Evolutionary conservation across 2,329 filamentous ascomycete genomes (phyloP).

Genomic region (Tricladium varicosporioides): DNA sequence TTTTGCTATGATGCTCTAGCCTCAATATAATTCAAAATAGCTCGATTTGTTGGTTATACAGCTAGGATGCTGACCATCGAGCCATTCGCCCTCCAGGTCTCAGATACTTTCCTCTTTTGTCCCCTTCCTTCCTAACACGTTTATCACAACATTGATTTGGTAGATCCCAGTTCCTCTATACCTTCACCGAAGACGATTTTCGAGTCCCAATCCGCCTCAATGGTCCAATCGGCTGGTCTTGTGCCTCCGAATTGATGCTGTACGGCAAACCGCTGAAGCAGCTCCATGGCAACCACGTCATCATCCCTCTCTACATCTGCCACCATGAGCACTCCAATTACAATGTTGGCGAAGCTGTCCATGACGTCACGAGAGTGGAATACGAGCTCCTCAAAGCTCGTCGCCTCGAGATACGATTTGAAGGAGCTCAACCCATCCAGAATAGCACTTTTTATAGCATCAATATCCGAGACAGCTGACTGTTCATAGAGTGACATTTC

Average conservation of each 20-base stretch:
- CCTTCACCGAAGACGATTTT: too few species aligned
- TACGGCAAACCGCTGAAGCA: background rate
- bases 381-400: constrained; percentile 31
- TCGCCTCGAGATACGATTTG: constrained; percentile 13
- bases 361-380: constrained; percentile 33
- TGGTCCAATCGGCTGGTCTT: too few species aligned
- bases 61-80: too few species aligned
- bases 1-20: too few species aligned
- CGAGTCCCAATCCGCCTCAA: too few species aligned
- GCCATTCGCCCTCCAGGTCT: too few species aligned
- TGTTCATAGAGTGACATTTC: constrained; percentile 10
- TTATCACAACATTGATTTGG: too few species aligned
- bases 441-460: constrained; percentile 9
- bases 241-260: background rate
- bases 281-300: constrained; percentile 17
- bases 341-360: constrained; percentile 32
- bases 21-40: too few species aligned
- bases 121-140: too few species aligned
- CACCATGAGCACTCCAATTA: constrained; percentile 33
- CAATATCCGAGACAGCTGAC: background rate
- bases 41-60: too few species aligned
- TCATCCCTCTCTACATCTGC: constrained; percentile 35
- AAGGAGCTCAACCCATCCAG: constrained; percentile 8
- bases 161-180: too few species aligned
- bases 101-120: too few species aligned